Base-by-base conservation (phyloP, 345 rosid species). In the Turnera subulata region DNA sequence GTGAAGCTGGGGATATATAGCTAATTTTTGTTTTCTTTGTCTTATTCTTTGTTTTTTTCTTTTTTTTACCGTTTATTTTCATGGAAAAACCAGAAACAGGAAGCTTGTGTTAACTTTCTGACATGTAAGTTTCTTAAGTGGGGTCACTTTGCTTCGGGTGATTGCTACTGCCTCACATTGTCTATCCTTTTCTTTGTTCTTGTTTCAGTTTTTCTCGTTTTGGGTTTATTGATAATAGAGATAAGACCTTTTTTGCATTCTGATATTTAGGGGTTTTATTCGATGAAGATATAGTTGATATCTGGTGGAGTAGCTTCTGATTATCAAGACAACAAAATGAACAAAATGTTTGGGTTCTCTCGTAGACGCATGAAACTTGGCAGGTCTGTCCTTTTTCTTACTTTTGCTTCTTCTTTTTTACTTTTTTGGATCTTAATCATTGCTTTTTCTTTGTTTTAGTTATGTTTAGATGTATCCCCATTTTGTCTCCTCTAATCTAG, bases 281-380 rank as follows among this genome's bases (percentile, higher is more conserved):
- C n/a, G 33, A 32, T 24, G 44, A 42, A 19, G 52, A 56, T n/a
- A 24, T 19, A 32, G 55, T 38, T 6, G 22, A 6, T 11, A 12
- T 47, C 5, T 17, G 4, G 37, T 6, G 37, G 25, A 10, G 19
- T 32, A 15, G 21, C 21, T 49, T 22, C 13, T 69, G 45, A 13
- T 55, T 45, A n/a, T n/a, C n/a, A n/a, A n/a, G n/a, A n/a, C n/a
- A n/a, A n/a, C n/a, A 9, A 42, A 2, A 40, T 15, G n/a, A 42
- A 16, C n/a, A 42, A 65, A 55, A 92, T 92, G 97, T 92, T 89
- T 67, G 79, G 89, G 63, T 80, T 92, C 67, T 81, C 96, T 15
- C 85, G 91, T 45, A 78, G 84, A 53, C 96, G 95, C 62, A 84
- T 82, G 85, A 92, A 84, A 62, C 93, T 92, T 73, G 98, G 97